Conservation (phyloP, 2,329 filamentous ascomycete species). For the Aspergillus udagawae region DNA sequence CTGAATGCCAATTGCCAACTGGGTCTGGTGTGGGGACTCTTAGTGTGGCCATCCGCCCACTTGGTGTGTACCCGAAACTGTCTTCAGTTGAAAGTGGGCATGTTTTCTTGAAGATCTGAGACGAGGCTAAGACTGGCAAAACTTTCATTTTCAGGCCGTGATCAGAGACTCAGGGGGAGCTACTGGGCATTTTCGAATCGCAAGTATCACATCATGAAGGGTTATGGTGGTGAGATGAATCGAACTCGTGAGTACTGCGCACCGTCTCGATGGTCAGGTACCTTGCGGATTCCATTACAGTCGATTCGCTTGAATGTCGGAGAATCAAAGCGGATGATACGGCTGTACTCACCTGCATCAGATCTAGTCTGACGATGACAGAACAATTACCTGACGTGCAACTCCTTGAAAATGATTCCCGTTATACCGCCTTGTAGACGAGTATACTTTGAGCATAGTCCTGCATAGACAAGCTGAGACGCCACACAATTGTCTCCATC, state of each 20-base stretch:
- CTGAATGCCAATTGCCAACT: constrained; percentile 2
- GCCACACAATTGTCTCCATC: background rate
- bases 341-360: too few relatives aligned
- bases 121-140: background rate
- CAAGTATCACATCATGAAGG: background rate
- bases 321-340: background rate
- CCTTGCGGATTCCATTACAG: too few relatives aligned
- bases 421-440: background rate
- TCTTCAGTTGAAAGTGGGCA: constrained; percentile 1
- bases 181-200: too few relatives aligned
- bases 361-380: background rate
- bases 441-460: background rate
- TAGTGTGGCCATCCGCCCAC: constrained; percentile 11
- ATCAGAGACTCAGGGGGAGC: background rate
- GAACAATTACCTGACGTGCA: background rate
- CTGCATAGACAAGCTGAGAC: background rate
- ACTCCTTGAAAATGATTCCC: background rate
- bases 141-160: background rate
- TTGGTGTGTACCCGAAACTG: constrained; percentile 20
- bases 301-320: background rate
- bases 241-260: background rate
- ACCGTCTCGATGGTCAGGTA: background rate
- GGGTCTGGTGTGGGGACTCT: constrained; percentile 22
- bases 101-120: background rate
- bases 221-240: too few relatives aligned